phyloP scores from a whole-genome alignment of 768 basidiomycete species.

The Mycena olivaceomarginata region DNA sequence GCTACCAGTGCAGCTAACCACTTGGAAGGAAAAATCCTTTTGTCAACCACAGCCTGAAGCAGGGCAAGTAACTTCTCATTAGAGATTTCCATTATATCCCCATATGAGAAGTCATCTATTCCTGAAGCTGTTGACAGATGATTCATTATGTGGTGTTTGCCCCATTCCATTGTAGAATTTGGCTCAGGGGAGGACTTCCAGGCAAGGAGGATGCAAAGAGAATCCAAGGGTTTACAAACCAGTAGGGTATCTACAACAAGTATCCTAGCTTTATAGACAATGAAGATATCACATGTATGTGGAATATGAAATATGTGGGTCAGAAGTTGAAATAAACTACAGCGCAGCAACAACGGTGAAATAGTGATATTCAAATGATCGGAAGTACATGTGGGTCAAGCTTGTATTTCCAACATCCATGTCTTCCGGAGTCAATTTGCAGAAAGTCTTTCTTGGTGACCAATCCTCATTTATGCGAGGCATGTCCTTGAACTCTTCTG shows the following conservation, averaged over 20 bases:
- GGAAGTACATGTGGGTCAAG: no score
- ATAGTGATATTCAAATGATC: no score
- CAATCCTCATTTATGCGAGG: conserved; percentile 14
- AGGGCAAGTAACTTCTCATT: neutral
- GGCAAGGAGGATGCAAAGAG: no score
- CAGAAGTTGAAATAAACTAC: no score
- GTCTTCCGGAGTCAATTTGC: neutral
- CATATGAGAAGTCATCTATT: conserved; percentile 15
- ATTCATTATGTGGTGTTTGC: neutral
- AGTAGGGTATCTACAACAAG: no score
- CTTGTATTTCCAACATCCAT: no score
- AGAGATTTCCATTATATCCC: conserved; percentile 9
- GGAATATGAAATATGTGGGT: no score
- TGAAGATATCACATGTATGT: no score
- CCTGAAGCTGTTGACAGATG: neutral
- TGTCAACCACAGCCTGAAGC: conserved; percentile 4
- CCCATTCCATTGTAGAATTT: neutral
- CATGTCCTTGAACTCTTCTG: conserved; percentile 11
- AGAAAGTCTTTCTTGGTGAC: conserved; percentile 25
- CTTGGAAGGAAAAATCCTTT: conserved; percentile 3
- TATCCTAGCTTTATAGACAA: no score
- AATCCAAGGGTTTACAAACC: no score
- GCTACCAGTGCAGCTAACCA: conserved; percentile 14
- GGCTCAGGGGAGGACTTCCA: no score
- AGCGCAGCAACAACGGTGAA: no score